Percentiles rank a stretch among this genome's conserved stretches.
phyloP scores from a whole-genome alignment of 352 stramenopile genomes.

The Pythium phragmitis region DNA sequence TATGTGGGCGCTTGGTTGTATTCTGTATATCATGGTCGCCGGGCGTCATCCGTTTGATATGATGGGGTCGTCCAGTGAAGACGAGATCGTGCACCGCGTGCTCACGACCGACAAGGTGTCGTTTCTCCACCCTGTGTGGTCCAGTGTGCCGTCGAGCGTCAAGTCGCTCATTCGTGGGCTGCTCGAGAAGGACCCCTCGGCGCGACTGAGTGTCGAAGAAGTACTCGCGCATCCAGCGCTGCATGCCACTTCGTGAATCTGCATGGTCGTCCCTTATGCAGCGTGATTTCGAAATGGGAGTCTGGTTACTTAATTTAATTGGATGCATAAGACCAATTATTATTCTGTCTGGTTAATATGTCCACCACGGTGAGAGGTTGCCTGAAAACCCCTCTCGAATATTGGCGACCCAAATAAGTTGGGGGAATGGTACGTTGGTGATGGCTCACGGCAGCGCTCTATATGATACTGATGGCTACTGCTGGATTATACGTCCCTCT shows the following conservation, averaged over 20 bases:
- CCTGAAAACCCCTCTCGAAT: neutral
- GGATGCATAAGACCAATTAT: neutral
- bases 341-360: neutral
- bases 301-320: neutral
- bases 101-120: constrained; percentile 41
- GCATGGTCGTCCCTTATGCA: neutral
- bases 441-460: neutral
- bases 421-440: constrained; percentile 5
- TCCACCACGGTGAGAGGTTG: neutral
- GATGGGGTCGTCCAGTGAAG: constrained; percentile 69
- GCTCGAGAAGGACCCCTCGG: constrained; percentile 66
- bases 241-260: neutral
- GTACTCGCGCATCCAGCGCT: constrained; percentile 43
- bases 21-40: constrained; percentile 87
- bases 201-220: constrained; percentile 50
- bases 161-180: constrained; percentile 69
- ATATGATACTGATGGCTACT: neutral
- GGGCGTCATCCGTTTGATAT: constrained; percentile 87
- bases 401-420: constrained; percentile 1
- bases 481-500: neutral
- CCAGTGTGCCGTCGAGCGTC: constrained; percentile 41
- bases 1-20: constrained; percentile 87
- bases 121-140: constrained; percentile 61
- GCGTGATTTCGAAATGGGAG: neutral
- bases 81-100: constrained; percentile 65